phyloP scores from a whole-genome alignment of 106 monocot genomes.

The Dendrobium huoshanense region DNA sequence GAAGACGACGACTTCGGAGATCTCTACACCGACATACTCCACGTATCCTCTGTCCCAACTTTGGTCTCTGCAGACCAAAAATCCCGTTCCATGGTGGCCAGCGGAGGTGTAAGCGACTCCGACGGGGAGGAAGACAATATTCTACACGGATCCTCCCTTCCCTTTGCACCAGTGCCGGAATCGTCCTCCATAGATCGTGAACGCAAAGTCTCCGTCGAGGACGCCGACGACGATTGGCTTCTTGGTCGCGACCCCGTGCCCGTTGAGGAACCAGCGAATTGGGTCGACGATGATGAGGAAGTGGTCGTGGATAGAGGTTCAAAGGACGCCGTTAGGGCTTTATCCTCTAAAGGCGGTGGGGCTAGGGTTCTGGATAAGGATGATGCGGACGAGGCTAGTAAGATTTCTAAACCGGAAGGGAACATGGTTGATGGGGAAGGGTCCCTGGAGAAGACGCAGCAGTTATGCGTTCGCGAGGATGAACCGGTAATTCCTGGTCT shows the following conservation, averaged over 20 bases:
- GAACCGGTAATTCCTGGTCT: slow-evolving; percentile 54
- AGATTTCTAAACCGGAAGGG: neutral
- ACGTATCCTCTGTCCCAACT: neutral
- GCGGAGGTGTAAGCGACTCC: neutral
- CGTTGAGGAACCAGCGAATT: slow-evolving; percentile 28
- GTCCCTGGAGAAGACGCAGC: slow-evolving; percentile 8
- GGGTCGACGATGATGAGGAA: slow-evolving; percentile 45
- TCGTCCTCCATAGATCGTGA: neutral
- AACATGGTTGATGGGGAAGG: slow-evolving; percentile 3
- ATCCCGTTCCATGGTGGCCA: neutral
- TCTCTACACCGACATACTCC: slow-evolving; percentile 59
- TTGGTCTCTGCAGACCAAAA: neutral
- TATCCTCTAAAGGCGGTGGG: neutral
- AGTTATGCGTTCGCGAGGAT: slow-evolving; percentile 13
- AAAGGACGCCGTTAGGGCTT: neutral
- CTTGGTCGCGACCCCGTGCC: slow-evolving; percentile 21
- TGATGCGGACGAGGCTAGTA: slow-evolving; percentile 10
- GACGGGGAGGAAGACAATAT: slow-evolving; percentile 10
- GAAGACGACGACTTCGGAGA: slow-evolving; percentile 77
- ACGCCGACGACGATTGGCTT: slow-evolving; percentile 42
- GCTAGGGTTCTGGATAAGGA: slow-evolving; percentile 21
- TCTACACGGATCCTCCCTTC: slow-evolving; percentile 2
- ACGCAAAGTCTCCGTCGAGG: slow-evolving; percentile 2
- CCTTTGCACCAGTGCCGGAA: neutral
- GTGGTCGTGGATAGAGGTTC: neutral